Conservation (phyloP, 139 green algal genomes). For the Coccomyxa sp. region DNA sequence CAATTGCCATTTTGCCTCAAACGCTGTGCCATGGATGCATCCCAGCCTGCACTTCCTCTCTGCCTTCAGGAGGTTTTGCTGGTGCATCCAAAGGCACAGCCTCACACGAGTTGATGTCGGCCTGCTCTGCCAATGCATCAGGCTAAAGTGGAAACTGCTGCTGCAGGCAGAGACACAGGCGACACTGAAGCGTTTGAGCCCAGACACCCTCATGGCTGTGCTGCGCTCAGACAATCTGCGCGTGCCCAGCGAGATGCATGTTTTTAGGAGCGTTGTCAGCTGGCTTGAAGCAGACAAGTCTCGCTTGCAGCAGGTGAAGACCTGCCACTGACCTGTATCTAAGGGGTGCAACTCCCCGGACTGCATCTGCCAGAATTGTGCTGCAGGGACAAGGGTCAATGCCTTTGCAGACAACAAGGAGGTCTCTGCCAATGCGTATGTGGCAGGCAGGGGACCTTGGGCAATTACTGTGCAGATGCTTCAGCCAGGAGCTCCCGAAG, state of each 20-base stretch:
- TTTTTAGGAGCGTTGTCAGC: not conserved
- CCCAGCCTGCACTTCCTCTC: not conserved
- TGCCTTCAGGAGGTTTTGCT: not conserved
- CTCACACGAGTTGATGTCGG: too few species aligned
- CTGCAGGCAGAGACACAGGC: not conserved
- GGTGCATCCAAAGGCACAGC: not conserved
- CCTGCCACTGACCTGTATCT: too few species aligned
- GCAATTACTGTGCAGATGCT: too few species aligned
- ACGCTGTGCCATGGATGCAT: too few species aligned
- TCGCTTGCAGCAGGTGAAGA: not conserved
- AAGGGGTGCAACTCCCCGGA: too few species aligned
- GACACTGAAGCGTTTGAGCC: not conserved
- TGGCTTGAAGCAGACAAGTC: conserved; percentile 10
- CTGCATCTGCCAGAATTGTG: too few species aligned
- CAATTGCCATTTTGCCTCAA: too few species aligned
- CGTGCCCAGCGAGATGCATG: conserved; percentile 6
- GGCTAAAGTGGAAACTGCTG: not conserved
- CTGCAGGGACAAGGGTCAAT: too few species aligned
- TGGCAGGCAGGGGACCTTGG: too few species aligned
- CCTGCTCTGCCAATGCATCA: not conserved
- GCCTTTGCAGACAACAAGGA: too few species aligned
- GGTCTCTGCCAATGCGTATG: too few species aligned
- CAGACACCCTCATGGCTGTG: conserved; percentile 4
- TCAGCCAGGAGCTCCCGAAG: too few species aligned
- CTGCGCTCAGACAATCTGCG: conserved; percentile 9